These are phyloP conservation scores for Bisporella sp. DNA, from an alignment of 2,329 filamentous ascomycete species.

Conservation along the genomic window DNA sequence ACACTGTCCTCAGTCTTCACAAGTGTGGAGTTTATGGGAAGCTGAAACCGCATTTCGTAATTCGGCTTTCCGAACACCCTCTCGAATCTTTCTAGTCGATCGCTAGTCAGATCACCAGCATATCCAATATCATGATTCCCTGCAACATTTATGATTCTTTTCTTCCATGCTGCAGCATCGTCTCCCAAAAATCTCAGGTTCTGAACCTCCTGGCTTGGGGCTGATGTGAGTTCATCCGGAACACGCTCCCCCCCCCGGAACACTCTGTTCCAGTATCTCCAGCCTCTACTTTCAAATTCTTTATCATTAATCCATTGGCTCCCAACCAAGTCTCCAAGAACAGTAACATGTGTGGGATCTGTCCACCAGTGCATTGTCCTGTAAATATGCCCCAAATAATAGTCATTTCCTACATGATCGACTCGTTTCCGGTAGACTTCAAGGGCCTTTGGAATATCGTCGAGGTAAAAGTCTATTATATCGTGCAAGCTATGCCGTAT, in stretches of 20 bases:
- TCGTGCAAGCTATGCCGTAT: conserved; percentile 49
- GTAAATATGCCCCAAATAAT: conserved; percentile 90
- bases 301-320: conserved; percentile 89
- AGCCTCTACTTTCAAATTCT: conserved; percentile 70
- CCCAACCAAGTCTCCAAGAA: conserved; percentile 85
- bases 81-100: conserved; percentile 75
- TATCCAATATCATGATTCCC: conserved; percentile 98
- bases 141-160: conserved; percentile 76
- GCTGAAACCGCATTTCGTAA: conserved; percentile 75
- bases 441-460: conserved; percentile 63
- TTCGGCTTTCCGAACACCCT: conserved; percentile 78
- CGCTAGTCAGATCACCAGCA: conserved; percentile 77
- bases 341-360: conserved; percentile 75
- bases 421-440: conserved; percentile 68
- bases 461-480: conserved; percentile 51
- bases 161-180: conserved; percentile 56
- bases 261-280: conserved; percentile 73
- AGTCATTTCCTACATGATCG: conserved; percentile 90
- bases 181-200: conserved; percentile 25
- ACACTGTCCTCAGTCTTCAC: conserved; percentile 11
- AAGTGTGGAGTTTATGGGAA: conserved; percentile 36
- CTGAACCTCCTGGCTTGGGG: conserved; percentile 35
- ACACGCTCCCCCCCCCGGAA: conserved; percentile 65
- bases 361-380: conserved; percentile 78
- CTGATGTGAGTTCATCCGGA: conserved; percentile 44